These are phyloP conservation scores for Setomelanomma holmii DNA, from an alignment of 2,329 filamentous ascomycete species.

Conservation along the genomic window DNA sequence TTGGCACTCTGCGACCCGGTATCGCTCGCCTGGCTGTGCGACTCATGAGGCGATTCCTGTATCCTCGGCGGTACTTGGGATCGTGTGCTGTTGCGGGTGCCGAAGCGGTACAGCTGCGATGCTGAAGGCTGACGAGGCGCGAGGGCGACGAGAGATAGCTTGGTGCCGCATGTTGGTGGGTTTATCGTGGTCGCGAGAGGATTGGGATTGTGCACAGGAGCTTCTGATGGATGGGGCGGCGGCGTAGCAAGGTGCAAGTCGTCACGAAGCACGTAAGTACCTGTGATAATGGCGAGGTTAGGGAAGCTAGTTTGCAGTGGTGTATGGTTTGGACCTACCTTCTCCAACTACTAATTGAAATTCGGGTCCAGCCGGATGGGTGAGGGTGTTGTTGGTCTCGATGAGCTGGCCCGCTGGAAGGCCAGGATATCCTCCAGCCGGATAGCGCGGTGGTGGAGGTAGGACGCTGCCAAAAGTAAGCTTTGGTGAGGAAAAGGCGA, in stretches of 20 bases:
- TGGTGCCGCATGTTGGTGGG: slow-evolving; percentile 85
- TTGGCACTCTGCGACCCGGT: slow-evolving; percentile 52
- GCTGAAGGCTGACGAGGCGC: slow-evolving; percentile 59
- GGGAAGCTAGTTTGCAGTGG: too few relatives aligned
- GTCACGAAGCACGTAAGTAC: slow-evolving; percentile 89
- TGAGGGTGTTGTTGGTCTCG: slow-evolving; percentile 91
- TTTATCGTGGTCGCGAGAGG: slow-evolving; percentile 85
- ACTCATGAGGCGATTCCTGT: slow-evolving; percentile 53
- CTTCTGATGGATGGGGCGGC: slow-evolving; percentile 93
- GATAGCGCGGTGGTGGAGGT: slow-evolving; percentile 84
- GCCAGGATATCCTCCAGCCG: slow-evolving; percentile 62
- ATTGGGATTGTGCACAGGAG: slow-evolving; percentile 84
- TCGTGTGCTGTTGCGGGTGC: slow-evolving; percentile 51
- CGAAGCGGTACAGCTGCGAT: slow-evolving; percentile 51
- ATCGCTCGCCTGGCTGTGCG: slow-evolving; percentile 55
- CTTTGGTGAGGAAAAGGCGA: slow-evolving; percentile 14
- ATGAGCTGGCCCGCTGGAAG: slow-evolving; percentile 77
- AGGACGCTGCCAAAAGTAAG: slow-evolving; percentile 62
- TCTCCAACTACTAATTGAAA: slow-evolving; percentile 93
- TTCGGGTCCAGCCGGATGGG: slow-evolving; percentile 79
- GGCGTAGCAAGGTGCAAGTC: slow-evolving; percentile 92
- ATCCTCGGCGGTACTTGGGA: slow-evolving; percentile 55
- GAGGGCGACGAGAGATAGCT: slow-evolving; percentile 77
- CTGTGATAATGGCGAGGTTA: slow-evolving; percentile 53
- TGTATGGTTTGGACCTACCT: too few relatives aligned